Base-by-base conservation (phyloP, 306 rosid genomes). In the Datisca glomerata region DNA sequence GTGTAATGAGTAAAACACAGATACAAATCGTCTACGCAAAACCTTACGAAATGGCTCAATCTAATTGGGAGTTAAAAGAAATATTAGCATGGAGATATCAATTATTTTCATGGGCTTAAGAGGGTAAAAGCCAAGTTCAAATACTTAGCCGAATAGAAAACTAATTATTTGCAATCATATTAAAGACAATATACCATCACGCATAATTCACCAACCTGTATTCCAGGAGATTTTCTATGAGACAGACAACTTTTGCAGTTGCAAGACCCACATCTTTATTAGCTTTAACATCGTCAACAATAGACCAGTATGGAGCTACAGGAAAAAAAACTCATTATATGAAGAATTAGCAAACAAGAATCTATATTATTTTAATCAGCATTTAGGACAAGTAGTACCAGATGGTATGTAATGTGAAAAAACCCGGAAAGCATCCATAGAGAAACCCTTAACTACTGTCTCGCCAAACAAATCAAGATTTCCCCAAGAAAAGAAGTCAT, bases 211-310 rank as follows among this genome's bases (percentile, higher is more conserved):
- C 59, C 19, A 42, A 86, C 96, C 94, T 81, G 83, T 83, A 83
- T 47, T 83, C 76, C 25, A 76, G 76, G 43, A 87, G 85, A 50
- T 69, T 55, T 33, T 76, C 72, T 43, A 74, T 27, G 49, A 87
- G 94, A 58, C 85, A 76, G 19, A 32, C 45, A 59, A 82, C 94
- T 76, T 76, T 87, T 8, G 74, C 32, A 36, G 89, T 71, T 12
- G 83, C 16, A 27, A 74, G 55, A 21, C 89, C 94, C 43, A 2
- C 43, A 1, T 66, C 66, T 64, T 53, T 33, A 53, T 60, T 55
- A 2, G 42, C 48, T 21, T 47, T 18, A 22, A 59, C n/a, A 45
- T 76, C 61, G 53, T 49, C 70, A 35, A 66, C 67, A 53, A 83
- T 53, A 28, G 60, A 62, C 74, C 78, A 66, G 17, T 21, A 57